These are phyloP conservation scores for Penicillium robsamsonii DNA, from an alignment of 495 filamentous ascomycete genomes.

Conservation along the genomic window DNA sequence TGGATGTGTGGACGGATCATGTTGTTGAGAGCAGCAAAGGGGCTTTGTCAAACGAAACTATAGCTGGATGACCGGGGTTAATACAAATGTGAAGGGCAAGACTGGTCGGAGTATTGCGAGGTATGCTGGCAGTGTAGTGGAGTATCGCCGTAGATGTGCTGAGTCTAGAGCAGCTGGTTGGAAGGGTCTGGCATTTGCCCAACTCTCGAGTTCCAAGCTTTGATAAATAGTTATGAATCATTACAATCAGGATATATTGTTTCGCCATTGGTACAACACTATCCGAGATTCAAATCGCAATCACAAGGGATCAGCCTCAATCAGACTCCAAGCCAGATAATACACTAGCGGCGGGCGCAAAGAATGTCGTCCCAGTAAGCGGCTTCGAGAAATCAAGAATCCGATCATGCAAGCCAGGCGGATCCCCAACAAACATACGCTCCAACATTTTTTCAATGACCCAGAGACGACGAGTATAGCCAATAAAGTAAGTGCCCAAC, in stretches of 20 bases:
- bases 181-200: constrained; percentile 16
- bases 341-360: constrained; percentile 48
- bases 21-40: constrained; percentile 22
- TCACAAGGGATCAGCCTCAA: neutral
- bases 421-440: constrained; percentile 56
- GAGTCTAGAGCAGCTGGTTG: constrained; percentile 19
- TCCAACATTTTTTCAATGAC: constrained; percentile 59
- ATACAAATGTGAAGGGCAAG: constrained; percentile 33
- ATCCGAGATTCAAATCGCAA: neutral
- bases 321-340: constrained; percentile 39
- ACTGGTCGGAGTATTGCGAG: constrained; percentile 30
- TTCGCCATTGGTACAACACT: neutral
- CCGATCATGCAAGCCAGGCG: constrained; percentile 54
- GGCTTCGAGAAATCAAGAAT: constrained; percentile 54
- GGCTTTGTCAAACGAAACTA: constrained; percentile 20
- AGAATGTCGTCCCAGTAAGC: constrained; percentile 53
- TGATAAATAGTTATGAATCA: neutral
- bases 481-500: constrained; percentile 61
- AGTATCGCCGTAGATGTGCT: constrained; percentile 24
- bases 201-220: neutral
- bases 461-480: constrained; percentile 54
- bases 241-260: neutral
- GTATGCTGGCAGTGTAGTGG: constrained; percentile 23
- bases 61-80: constrained; percentile 39
- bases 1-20: constrained; percentile 23